A percentile compares a stretch with the other conserved stretches of the same genome.
phyloP scores from a whole-genome alignment of 148 eudicot genomes.

The Camellia sinensis region DNA sequence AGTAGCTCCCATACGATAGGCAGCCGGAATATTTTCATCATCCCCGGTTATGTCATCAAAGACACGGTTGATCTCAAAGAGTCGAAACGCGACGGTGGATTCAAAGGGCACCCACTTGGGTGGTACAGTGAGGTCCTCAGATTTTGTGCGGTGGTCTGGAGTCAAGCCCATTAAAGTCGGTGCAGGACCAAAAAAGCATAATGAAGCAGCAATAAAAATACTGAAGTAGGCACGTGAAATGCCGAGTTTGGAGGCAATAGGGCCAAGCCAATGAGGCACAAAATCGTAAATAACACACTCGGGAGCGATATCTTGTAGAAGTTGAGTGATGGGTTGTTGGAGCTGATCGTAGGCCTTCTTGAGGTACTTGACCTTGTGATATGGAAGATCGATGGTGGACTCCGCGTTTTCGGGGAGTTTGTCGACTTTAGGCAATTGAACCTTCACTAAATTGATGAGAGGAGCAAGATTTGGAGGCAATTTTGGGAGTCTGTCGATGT shows the following conservation, averaged over 20 bases:
- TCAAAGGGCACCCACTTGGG: conserved; percentile 9
- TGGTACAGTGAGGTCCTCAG: not conserved
- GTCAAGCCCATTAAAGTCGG: not conserved
- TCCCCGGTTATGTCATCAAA: not conserved
- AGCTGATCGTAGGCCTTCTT: no score
- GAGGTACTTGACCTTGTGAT: no score
- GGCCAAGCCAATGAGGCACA: no score
- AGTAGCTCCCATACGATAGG: not conserved
- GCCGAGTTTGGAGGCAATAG: not conserved
- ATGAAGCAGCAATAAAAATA: not conserved
- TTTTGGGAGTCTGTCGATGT: no score
- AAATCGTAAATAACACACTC: no score
- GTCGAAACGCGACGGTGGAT: not conserved
- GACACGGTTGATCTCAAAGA: not conserved
- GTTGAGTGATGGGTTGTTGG: no score
- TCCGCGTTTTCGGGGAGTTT: no score
- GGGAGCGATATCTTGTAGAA: no score
- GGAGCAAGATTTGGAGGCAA: conserved; percentile 19
- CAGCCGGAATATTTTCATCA: not conserved
- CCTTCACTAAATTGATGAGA: no score
- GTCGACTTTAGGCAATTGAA: no score
- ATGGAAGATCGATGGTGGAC: no score
- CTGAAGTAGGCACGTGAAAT: conserved; percentile 12
- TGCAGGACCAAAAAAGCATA: not conserved
- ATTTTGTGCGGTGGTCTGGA: not conserved